Percentiles rank a stretch among this genome's conserved stretches.
These are phyloP conservation scores for Phytophthora sp. DNA, from an alignment of 352 stramenopile species.

Conservation along the genomic window DNA sequence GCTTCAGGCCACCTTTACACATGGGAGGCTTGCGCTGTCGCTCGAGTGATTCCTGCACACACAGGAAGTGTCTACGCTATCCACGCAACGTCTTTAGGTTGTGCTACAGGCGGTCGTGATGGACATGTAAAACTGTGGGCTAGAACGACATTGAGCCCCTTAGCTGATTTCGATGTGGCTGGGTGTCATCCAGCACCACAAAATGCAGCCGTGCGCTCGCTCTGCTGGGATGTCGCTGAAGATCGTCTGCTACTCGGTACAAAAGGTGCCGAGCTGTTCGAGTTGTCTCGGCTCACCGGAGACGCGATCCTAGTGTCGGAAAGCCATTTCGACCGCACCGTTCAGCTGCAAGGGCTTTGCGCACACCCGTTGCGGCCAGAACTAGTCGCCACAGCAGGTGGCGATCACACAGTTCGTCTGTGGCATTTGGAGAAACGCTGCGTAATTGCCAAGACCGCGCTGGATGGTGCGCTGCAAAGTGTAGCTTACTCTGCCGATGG, in stretches of 20 bases:
- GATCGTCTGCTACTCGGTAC: constrained; percentile 74
- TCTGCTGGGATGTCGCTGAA: constrained; percentile 76
- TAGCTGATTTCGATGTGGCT: constrained; percentile 71
- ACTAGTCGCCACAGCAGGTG: constrained; percentile 70
- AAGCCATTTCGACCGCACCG: constrained; percentile 54
- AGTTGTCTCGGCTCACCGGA: constrained; percentile 69
- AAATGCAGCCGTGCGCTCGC: constrained; percentile 50
- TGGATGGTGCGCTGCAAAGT: constrained; percentile 66
- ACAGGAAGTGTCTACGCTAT: constrained; percentile 72
- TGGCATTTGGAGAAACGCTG: constrained; percentile 66
- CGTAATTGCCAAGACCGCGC: constrained; percentile 58
- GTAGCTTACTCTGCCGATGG: constrained; percentile 69
- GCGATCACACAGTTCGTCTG: constrained; percentile 71
- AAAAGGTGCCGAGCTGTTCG: constrained; percentile 68
- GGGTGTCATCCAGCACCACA: constrained; percentile 57
- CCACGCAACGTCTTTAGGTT: constrained; percentile 57
- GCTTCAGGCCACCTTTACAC: constrained; percentile 73
- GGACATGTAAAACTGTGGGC: constrained; percentile 81
- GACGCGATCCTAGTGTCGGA: constrained; percentile 70
- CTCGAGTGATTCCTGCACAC: constrained; percentile 66
- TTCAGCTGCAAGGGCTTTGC: constrained; percentile 54
- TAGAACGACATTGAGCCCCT: constrained; percentile 37
- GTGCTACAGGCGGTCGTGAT: constrained; percentile 64
- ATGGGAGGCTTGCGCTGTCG: constrained; percentile 71
- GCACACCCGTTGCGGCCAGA: constrained; percentile 54